Evolutionary conservation across 495 filamentous ascomycete genomes (phyloP), one percentile per base, ranked within the genome.

Genomic region (Neurospora sp.): DNA sequence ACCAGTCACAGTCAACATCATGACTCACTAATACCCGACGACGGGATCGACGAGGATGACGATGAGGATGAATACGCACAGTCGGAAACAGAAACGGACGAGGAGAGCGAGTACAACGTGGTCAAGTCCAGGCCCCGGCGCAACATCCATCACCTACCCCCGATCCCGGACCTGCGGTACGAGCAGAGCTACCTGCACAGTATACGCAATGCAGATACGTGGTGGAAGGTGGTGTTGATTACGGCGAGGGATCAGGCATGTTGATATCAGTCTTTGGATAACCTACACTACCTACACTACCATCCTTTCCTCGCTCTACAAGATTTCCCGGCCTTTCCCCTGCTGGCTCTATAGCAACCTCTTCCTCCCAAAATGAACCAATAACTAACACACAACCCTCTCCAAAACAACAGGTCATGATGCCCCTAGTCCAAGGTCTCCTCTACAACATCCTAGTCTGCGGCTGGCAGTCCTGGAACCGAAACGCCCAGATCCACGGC

Each of bases 101-200:
- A 79, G 20, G 79, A 81, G 9, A 76, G 78, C 14, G 79, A 80
- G 5, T 85, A 84, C 72, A 87, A 84, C 72, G 86, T 89, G 54
- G 78, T 92, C 71, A 84, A 83, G 70, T 86, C 89, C 3, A 71
- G 83, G 38, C 83, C 87, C 14, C 85, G 89, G n/a, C 84, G 79
- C 16, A 71, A 75, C 8, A 73, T 74, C 78, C 72, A 81, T 81
- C 72, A 87, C 42, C 88, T 97, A 73, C 93, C 93, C 71, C 95
- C 96, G 1, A 83, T 99, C 77, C 96, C 96, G 2, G 96, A 99
- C 82, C 83, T 99, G 76, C 87, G 96, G 70, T 98, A 98, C 82
- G 96, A 99, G 85, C 96, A 99, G 87, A 97, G 94, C 83, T 98
- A 98, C 79, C 86, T 99, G 49, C 91, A 91, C 69, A 95, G 93